phyloP scores from a whole-genome alignment of 202 grass and related monocot genomes.

The Setaria italica region DNA sequence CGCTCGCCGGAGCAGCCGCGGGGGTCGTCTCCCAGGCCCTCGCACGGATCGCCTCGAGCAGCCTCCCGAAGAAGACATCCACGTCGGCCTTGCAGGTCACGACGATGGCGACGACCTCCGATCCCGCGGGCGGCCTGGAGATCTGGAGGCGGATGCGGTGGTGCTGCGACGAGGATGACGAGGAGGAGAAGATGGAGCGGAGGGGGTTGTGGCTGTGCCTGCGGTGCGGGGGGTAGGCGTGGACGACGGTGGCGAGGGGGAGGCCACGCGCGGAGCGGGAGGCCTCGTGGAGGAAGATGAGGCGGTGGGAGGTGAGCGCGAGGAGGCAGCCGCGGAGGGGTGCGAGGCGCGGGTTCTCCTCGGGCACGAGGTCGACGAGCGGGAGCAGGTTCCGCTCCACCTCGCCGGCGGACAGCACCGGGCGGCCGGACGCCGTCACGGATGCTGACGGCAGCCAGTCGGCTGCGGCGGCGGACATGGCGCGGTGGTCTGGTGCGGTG shows the following conservation, averaged over 20 bases:
- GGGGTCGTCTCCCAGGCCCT: slow-evolving; percentile 71
- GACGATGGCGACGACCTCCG: slow-evolving; percentile 78
- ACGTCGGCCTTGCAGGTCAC: slow-evolving; percentile 80
- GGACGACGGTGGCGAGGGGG: slow-evolving; percentile 68
- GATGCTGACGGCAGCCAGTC: slow-evolving; percentile 62
- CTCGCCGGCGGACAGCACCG: slow-evolving; percentile 73
- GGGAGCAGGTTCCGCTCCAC: slow-evolving; percentile 83
- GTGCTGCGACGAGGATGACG: slow-evolving; percentile 59
- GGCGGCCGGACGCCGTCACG: slow-evolving; percentile 75
- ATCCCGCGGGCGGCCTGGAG: slow-evolving; percentile 61
- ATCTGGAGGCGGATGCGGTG: slow-evolving; percentile 82
- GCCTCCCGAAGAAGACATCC: slow-evolving; percentile 80
- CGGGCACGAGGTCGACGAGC: slow-evolving; percentile 72
- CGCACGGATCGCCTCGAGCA: slow-evolving; percentile 78
- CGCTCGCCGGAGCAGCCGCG: slow-evolving; percentile 30
- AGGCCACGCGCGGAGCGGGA: slow-evolving; percentile 66
- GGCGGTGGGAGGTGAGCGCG: slow-evolving; percentile 87
- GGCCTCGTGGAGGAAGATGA: slow-evolving; percentile 84
- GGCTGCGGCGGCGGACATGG: slow-evolving; percentile 58
- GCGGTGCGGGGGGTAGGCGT: slow-evolving; percentile 72
- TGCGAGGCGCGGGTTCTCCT: slow-evolving; percentile 65
- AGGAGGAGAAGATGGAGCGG: slow-evolving; percentile 73
- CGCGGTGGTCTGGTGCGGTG: background rate
- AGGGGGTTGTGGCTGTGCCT: slow-evolving; percentile 66
- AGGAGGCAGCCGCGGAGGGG: slow-evolving; percentile 78